Evolutionary conservation across 805 yeast species (phyloP).

Genomic region (Candida argentea): DNA sequence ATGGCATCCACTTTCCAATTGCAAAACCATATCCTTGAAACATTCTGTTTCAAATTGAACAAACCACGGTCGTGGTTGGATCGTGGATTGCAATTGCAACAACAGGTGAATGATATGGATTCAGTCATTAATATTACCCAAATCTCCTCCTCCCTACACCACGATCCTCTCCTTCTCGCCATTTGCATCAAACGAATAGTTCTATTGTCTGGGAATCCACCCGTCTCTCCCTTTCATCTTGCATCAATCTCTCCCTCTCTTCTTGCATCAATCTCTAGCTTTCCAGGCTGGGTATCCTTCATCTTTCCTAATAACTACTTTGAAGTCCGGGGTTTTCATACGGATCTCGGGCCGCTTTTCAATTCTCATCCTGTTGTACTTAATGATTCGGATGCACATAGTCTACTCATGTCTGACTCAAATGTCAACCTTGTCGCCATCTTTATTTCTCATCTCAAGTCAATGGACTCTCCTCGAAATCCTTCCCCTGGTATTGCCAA

Average conservation of each 20-base stretch:
- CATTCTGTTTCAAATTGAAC: slow-evolving; percentile 5
- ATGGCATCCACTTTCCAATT: slow-evolving; percentile 3
- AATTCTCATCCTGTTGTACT: too few species aligned
- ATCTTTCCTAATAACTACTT: neutral
- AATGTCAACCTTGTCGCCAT: slow-evolving; percentile 5
- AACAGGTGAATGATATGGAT: slow-evolving; percentile 3
- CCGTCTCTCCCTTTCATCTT: neutral
- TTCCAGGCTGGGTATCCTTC: slow-evolving; percentile 7
- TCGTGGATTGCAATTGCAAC: slow-evolving; percentile 1
- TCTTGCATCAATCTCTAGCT: neutral
- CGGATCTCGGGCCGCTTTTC: too few species aligned
- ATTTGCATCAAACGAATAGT: neutral
- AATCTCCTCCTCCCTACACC: too few species aligned
- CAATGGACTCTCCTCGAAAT: too few species aligned
- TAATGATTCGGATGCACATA: neutral
- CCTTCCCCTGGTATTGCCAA: too few species aligned
- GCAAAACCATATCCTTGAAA: slow-evolving; percentile 8
- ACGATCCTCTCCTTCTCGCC: neutral
- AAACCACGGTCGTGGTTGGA: slow-evolving; percentile 3
- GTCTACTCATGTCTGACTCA: slow-evolving; percentile 1
- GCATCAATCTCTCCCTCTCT: slow-evolving; percentile 3
- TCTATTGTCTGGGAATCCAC: neutral
- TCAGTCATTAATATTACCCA: too few species aligned
- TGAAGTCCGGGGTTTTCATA: neutral
- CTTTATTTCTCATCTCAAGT: slow-evolving; percentile 3